Conservation (phyloP, 2,329 filamentous ascomycete species). For the Venturia nashicola region DNA sequence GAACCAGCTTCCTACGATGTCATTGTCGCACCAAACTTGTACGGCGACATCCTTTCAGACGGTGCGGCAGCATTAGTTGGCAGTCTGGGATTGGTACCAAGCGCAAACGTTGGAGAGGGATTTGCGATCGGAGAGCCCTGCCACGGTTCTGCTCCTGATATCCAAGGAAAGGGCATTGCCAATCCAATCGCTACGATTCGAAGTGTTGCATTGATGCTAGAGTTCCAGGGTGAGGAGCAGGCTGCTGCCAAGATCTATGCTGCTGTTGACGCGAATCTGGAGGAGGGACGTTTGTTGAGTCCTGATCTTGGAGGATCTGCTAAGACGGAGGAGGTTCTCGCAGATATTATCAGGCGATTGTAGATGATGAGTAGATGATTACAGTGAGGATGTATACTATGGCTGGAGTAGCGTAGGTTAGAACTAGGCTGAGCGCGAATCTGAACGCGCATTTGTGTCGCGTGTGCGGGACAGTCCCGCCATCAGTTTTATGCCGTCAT, state of each 20-base stretch:
- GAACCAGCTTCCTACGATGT: slow-evolving; percentile 93
- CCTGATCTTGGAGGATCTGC: slow-evolving; percentile 86
- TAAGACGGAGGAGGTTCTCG: slow-evolving; percentile 72
- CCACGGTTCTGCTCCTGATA: slow-evolving; percentile 92
- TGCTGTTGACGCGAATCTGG: slow-evolving; percentile 81
- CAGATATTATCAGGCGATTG: slow-evolving; percentile 74
- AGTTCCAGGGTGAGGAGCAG: slow-evolving; percentile 79
- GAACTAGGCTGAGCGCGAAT: neutral
- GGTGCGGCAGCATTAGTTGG: slow-evolving; percentile 94
- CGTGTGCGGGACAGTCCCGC: neutral
- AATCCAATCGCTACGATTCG: slow-evolving; percentile 94
- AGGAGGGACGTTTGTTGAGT: slow-evolving; percentile 68
- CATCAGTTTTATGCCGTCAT: neutral
- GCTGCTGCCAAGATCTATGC: slow-evolving; percentile 84
- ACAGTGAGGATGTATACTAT: neutral
- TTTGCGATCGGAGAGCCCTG: slow-evolving; percentile 98
- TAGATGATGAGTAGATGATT: slow-evolving; percentile 24
- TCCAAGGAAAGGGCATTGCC: slow-evolving; percentile 81
- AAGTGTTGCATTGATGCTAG: slow-evolving; percentile 86
- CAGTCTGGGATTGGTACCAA: slow-evolving; percentile 85
- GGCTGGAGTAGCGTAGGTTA: neutral
- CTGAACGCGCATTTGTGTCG: neutral
- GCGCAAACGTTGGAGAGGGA: slow-evolving; percentile 84
- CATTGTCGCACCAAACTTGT: slow-evolving; percentile 98
- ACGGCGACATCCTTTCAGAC: slow-evolving; percentile 98